Evolutionary conservation across 2,329 filamentous ascomycete genomes (phyloP), one percentile per base, ranked within the genome.

Genomic region (Zymoseptoria passerinii): DNA sequence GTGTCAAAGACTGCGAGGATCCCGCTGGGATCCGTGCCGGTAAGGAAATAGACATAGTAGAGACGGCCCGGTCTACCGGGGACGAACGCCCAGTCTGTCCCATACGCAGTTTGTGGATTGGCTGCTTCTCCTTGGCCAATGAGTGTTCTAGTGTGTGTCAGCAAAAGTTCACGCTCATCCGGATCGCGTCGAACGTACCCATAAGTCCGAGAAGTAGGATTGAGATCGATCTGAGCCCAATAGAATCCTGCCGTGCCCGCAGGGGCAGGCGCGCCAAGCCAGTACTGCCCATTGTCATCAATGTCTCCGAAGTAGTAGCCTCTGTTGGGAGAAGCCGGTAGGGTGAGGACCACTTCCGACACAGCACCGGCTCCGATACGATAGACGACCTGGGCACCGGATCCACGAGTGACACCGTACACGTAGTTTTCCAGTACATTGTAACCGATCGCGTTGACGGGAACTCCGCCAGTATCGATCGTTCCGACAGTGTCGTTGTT

Each of bases 1-100:
- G 13, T 44, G 35, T 44, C 4, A 6, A 44, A 44, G 35, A 5
- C 5, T n/a, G 13, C 35, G 10, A 16, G 35, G n/a, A n/a, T n/a
- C n/a, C n/a, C n/a, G n/a, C n/a, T 2, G 4, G 35, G 35, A 44
- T 44, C 35, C 2, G 5, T 13, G 13, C n/a, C 16, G 5, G 1
- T 1, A 16, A 7, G 0, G 35, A n/a, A 1, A 16, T 44, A 16
- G 13, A 44, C 4, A 44, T 10, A 13, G 35, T n/a, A 44, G 35
- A 44, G 10, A 16, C 16, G 4, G 2, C 13, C 35, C 35, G 16
- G 16, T 44, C 5, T 44, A 44, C 50, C 49, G 13, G 57, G 50
- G n/a, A 59, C 57, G 50, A 55, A 59, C 7, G 53, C 57, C 57
- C 57, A 59, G 40, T 59, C 57, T 27, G 2, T 4, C 4, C 23